Base-by-base conservation (phyloP, 352 stramenopile species). In the Pythium grandisporangium region DNA sequence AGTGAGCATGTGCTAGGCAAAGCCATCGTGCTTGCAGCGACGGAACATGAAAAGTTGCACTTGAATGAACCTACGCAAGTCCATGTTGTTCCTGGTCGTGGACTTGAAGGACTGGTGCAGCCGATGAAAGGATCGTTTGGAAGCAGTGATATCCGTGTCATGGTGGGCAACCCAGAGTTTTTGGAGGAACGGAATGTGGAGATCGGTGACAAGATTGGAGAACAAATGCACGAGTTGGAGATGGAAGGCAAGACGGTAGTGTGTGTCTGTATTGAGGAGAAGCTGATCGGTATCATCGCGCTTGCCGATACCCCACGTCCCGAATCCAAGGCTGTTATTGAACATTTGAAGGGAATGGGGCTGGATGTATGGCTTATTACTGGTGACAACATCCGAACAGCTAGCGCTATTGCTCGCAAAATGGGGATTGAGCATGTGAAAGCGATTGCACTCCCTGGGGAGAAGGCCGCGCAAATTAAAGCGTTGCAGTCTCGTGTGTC, bases 391-490 rank as follows among this genome's bases (percentile, higher is more conserved):
- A 73, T 94, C 30, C 81, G 85, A 14, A 96, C 93, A 5, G 95
- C 93, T 7, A 82, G 70, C 16, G 73, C 83, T 0, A 87, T 98
- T 30, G 92, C 80, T 2, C 65, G 70, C 29, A 66, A 95, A 57
- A 77, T 98, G 54, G 90, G 84, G 20, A 88, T 98, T 19, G 67
- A 84, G 42, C 63, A 84, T 38, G 78, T 94, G 20, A 87, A 79
- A 55, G 81, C 84, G 0, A 70, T 96, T 48, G 73, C 96, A 17
- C 66, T 97, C 3, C 94, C 93, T 2, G 89, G 92, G 33, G 88
- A 98, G 54, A 99, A 99, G 54, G 76, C 95, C 4, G 68, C 91
- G 36, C 86, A 92, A 54, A 90, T 98, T 47, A 88, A 86, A 50
- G 70, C 66, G 5, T 45, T 93, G 20, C 76, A 95, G 55, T 58